Evolutionary conservation across 2,329 filamentous ascomycete species (phyloP), one percentile per base, ranked within the genome.

Genomic region (Xylariaceae sp.): DNA sequence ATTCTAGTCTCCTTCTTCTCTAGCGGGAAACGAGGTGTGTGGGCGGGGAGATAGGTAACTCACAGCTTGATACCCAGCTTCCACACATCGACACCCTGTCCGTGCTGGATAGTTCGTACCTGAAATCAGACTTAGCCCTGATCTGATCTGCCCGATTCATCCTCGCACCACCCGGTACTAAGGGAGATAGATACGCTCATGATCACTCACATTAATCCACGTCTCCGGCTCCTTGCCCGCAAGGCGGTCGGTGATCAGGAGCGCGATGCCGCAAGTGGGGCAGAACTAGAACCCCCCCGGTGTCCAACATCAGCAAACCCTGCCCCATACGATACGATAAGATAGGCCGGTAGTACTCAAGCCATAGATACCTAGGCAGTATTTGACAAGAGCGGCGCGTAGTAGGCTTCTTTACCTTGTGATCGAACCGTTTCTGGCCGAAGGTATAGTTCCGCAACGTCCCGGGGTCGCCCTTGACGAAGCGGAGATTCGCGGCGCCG

Each of bases 381-480:
- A 5, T 29, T 16, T 40, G 44, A 19, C 32, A 50, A 21, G 9
- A 16, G 20, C 45, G 19, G 41, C 48, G 41, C n/a, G 47, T 19
- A 32, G 37, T 12, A 2, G 43, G 10, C 45, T n/a, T n/a, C 19
- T 65, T 41, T 43, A 77, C 79, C 69, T 77, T 79, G 68, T 83
- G 79, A 12, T 62, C 56, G 19, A 74, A 65, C 1, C 63, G 71
- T 41, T 71, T 71, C 6, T 57, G 20, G 1, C 70, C 77, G 63
- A 81, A 83, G 2, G 61, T 65, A 64, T 84, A 85, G 5, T 64
- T 63, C 7, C 71, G 71, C 54, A 85, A 66, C 2, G 66, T 68
- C 2, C 70, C 73, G 32, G 71, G 61, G 58, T 65, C 68, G 32
- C 81, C 82, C 65, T 80, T 80, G 65, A 82, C 70, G 50, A 82